Evolutionary conservation across 805 yeast genomes (phyloP).

Genomic region (Monosporozyma unispora): DNA sequence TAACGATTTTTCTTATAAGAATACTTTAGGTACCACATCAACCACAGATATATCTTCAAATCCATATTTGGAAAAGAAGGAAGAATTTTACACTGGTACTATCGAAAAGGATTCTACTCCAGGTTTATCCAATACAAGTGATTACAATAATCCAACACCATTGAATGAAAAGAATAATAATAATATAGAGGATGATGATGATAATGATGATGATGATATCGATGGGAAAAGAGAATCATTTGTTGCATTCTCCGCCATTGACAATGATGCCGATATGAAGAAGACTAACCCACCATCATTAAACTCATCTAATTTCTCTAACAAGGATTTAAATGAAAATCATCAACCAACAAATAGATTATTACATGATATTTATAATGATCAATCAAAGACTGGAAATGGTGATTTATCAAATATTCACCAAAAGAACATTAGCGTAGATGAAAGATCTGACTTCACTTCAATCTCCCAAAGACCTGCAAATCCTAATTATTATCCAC

Average conservation of each 20-base stretch:
- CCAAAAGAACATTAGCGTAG: conserved; percentile 12
- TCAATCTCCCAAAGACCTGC: conserved; percentile 71
- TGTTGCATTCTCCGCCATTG: conserved; percentile 19
- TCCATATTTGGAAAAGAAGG: conserved; percentile 5
- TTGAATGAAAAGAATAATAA: background rate
- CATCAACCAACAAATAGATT: conserved; percentile 14
- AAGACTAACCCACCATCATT: conserved; percentile 10
- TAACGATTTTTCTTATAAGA: background rate
- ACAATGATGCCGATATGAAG: conserved; percentile 6
- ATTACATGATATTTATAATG: conserved; percentile 19
- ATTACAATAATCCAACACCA: background rate
- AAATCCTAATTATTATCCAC: conserved; percentile 37
- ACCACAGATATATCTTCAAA: conserved; percentile 10
- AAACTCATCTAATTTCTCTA: conserved; percentile 18
- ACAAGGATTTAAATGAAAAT: conserved; percentile 10
- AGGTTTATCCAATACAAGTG: background rate
- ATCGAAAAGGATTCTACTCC: conserved; percentile 1
- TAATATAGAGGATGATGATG: background rate
- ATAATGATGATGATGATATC: conserved; percentile 4
- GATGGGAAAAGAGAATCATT: conserved; percentile 6
- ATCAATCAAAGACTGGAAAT: conserved; percentile 1
- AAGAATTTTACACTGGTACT: background rate
- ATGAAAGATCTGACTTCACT: conserved; percentile 52
- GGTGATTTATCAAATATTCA: conserved; percentile 5
- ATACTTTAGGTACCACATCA: conserved; percentile 4